These are phyloP conservation scores for Backusella australiensis DNA, from an alignment of 192 early-diverging fungal species.

Conservation along the genomic window DNA sequence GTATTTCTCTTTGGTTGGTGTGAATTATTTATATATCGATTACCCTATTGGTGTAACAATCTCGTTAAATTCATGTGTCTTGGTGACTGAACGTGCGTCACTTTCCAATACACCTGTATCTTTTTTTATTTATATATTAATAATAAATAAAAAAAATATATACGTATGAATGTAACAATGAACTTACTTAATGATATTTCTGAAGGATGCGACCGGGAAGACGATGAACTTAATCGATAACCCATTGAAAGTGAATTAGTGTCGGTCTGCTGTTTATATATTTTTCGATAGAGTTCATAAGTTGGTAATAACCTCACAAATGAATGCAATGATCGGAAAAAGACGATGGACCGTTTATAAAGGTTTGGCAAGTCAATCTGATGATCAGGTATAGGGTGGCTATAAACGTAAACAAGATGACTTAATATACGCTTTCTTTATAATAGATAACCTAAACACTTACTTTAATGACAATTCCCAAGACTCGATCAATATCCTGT, in stretches of 20 bases:
- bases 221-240: slow-evolving; percentile 61
- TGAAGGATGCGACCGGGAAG: slow-evolving; percentile 40
- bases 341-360: slow-evolving; percentile 88
- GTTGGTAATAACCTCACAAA: slow-evolving; percentile 79
- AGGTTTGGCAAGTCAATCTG: slow-evolving; percentile 75
- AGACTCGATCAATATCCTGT: slow-evolving; percentile 1
- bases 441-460: not conserved
- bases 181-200: slow-evolving; percentile 72
- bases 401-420: not conserved
- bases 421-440: not conserved
- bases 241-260: slow-evolving; percentile 52
- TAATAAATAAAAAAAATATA: not conserved
- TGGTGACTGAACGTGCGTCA: slow-evolving; percentile 45
- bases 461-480: slow-evolving; percentile 16
- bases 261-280: slow-evolving; percentile 42
- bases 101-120: slow-evolving; percentile 44
- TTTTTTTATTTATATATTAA: not conserved
- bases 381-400: slow-evolving; percentile 48
- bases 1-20: not conserved
- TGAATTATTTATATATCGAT: slow-evolving; percentile 7
- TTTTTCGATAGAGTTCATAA: slow-evolving; percentile 34
- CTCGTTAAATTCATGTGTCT: slow-evolving; percentile 62
- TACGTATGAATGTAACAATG: not conserved
- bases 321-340: slow-evolving; percentile 84
- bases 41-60: slow-evolving; percentile 73